Base-by-base conservation (phyloP, 2,329 filamentous ascomycete species). In the Calonectria henricotiae region DNA sequence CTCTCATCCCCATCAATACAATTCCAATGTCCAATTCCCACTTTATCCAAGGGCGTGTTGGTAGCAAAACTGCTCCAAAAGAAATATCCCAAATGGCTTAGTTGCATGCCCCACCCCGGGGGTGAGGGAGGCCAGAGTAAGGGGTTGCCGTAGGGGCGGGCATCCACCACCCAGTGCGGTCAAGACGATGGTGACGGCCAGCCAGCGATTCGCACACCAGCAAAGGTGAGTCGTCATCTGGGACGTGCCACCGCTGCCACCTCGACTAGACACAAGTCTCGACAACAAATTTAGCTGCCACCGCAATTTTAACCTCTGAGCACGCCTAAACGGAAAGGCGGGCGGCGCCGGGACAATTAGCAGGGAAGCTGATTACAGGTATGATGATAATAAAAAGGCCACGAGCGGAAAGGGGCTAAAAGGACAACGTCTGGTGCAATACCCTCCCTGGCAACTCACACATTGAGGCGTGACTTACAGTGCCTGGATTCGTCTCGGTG, bases 261-360 rank as follows among this genome's bases (percentile, higher is more conserved):
- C 60, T 70, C 30, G 67, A 58, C 67, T 60, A 39, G 65, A 67
- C 71, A 64, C 54, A 66, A 54, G 67, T 49, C 69, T 58, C 58
- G 55, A 69, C 70, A 68, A 62, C 67, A 51, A 69, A 75, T 76
- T 69, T 71, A 77, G 69, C 71, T 77, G 73, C 70, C 74, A 77
- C 75, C 75, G 73, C 66, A 77, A 74, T 75, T 69, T 74, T 72
- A 75, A 67, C 68, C 67, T 72, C 67, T 55, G 60, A 75, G 71
- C 66, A 71, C 64, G 68, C 41, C 71, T 71, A 37, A 69, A 68
- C 47, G 30, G 39, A 39, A 41, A n/a, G 54, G 55, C 68, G 46
- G 61, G 32, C n/a, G 62, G 68, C 63, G 58, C 46, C 62, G 67
- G 61, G 47, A 62, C 67, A 62, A 55, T 46, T 67, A 64, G 47